Evolutionary conservation across 768 basidiomycete species (phyloP).

Genomic region (Rhodosporidiobolus sp.): DNA sequence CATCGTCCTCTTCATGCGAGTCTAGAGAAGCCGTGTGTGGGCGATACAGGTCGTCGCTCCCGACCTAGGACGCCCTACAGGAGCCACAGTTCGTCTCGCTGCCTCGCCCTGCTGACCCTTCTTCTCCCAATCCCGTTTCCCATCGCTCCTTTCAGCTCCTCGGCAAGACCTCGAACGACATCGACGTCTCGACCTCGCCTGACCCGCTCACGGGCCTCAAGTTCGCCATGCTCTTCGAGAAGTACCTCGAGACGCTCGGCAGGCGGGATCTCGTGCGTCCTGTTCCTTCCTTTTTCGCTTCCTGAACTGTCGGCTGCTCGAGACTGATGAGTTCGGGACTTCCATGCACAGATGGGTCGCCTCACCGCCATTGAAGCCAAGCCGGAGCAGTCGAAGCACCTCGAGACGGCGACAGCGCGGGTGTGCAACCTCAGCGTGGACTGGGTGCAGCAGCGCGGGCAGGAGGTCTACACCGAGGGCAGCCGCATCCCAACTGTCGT

Average conservation of each 20-base stretch:
- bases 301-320: background rate
- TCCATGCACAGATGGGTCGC: constrained; percentile 49
- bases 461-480: constrained; percentile 80
- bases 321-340: background rate
- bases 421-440: constrained; percentile 80
- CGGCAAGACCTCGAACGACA: constrained; percentile 76
- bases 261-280: constrained; percentile 50
- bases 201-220: constrained; percentile 76
- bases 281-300: background rate
- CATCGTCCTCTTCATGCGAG: background rate
- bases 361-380: constrained; percentile 85
- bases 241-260: constrained; percentile 60
- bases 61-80: no score
- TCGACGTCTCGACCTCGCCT: constrained; percentile 79
- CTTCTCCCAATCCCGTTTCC: background rate
- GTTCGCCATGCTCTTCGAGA: constrained; percentile 75
- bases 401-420: constrained; percentile 86
- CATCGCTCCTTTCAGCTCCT: constrained; percentile 69
- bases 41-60: no score
- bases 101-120: no score
- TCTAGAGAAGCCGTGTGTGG: no score
- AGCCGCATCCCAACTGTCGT: constrained; percentile 91
- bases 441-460: constrained; percentile 79
- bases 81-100: no score
- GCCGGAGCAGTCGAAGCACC: constrained; percentile 95